Percentiles rank a stretch among this genome's conserved stretches.
Conservation (phyloP, 805 yeast genomes). For the Priceomyces fermenticarens region DNA sequence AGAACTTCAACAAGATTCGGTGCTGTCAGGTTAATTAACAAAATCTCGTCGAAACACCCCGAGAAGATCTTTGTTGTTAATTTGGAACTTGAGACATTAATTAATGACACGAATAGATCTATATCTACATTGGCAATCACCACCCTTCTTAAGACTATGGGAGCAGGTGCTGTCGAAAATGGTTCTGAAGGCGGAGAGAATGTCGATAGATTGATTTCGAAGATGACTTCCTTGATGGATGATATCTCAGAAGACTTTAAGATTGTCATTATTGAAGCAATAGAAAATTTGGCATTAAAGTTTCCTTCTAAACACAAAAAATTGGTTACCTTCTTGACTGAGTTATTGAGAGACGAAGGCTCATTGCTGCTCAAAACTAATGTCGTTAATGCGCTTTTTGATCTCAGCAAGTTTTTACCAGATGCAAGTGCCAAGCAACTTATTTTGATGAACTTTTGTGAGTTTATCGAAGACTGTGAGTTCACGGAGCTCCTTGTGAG, state of each 20-base stretch:
- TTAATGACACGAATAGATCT: conserved; percentile 85
- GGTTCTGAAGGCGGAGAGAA: conserved; percentile 44
- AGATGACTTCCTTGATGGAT: conserved; percentile 83
- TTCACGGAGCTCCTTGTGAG: conserved; percentile 92
- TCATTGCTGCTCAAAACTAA: conserved; percentile 80
- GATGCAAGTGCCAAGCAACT: conserved; percentile 64
- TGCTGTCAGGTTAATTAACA: conserved; percentile 86
- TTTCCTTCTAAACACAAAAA: conserved; percentile 88
- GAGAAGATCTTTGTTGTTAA: conserved; percentile 77
- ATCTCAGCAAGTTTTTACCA: conserved; percentile 83
- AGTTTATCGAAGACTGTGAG: conserved; percentile 97
- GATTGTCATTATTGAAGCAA: conserved; percentile 91
- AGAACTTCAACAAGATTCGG: conserved; percentile 88
- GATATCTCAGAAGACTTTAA: conserved; percentile 96
- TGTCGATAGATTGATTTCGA: conserved; percentile 84
- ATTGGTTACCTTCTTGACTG: conserved; percentile 78
- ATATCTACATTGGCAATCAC: conserved; percentile 97
- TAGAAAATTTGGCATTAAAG: conserved; percentile 85
- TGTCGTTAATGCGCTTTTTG: conserved; percentile 90
- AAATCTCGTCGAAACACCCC: conserved; percentile 78
- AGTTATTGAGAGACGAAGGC: conserved; percentile 87
- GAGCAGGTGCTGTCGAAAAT: conserved; percentile 49
- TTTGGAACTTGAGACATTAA: conserved; percentile 78
- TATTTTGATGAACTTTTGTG: conserved; percentile 88
- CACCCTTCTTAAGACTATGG: conserved; percentile 91